Base-by-base conservation (phyloP, 2,329 filamentous ascomycete genomes). In the Alternaria consortialis region DNA sequence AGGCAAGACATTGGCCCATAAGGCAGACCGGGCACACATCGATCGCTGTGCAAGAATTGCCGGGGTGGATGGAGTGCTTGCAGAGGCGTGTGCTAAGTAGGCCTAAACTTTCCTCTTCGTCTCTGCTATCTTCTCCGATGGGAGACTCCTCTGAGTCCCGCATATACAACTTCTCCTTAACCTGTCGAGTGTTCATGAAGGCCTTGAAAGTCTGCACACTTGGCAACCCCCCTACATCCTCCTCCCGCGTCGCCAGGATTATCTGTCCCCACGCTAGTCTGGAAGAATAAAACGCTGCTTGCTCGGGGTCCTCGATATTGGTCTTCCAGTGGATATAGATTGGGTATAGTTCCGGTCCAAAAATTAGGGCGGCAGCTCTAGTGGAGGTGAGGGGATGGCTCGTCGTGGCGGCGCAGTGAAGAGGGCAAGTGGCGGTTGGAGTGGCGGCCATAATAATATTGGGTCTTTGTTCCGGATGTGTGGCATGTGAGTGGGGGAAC, bases 1-100 rank as follows among this genome's bases (percentile, higher is more conserved):
- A 54, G 9, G 31, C 40, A 9, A 59, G 12, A 39, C 50, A 59
- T 13, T 54, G 32, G 5, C 17, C 31, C 36, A 59, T 59, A 4
- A 55, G 20, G 36, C 56, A 59, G 7, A 40, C 13, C 9, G 56
- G 42, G 20, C 42, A 59, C 4, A 55, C n/a, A 11, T 32, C 20
- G 15, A 7, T 32, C 20, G 11, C 1, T 17, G 11, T 27, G 32
- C 11, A 17, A 7, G 40, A 27, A 42, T 54, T 58, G 12, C 56
- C 48, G 8, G 48, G 40, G 27, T 53, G 40, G 13, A 56, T 27
- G 4, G 20, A 2, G 23, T 56, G 54, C 15, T 39, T 48, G 29
- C 54, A 56, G 46, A 51, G 27, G n/a, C 31, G 37, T 20, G 54
- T 17, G n/a, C 17, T 25, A n/a, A 43, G 20, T 7, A 43, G 54